Percentiles rank a stretch among this genome's conserved stretches.
Conservation (phyloP, 345 rosid species). For the Aquilaria yunnanensis region DNA sequence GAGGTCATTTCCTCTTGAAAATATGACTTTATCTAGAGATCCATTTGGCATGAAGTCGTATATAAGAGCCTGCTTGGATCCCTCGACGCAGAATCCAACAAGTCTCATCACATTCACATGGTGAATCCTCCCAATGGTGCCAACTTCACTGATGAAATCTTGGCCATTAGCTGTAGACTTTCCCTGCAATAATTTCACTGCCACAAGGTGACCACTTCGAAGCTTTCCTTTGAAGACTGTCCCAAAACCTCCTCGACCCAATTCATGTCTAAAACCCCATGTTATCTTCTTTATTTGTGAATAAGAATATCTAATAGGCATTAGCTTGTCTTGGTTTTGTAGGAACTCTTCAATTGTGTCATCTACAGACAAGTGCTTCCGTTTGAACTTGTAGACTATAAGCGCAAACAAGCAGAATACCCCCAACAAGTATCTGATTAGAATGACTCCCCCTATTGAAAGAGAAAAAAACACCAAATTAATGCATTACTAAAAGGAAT, state of each 20-base stretch:
- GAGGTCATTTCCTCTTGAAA: not conserved
- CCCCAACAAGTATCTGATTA: too few species aligned
- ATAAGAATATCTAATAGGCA: constrained; percentile 11
- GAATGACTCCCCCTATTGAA: too few species aligned
- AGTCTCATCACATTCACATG: constrained; percentile 26
- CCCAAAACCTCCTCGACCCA: constrained; percentile 1
- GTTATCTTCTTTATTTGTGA: constrained; percentile 9
- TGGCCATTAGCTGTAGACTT: constrained; percentile 5
- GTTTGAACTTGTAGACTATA: not conserved
- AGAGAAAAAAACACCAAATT: too few species aligned
- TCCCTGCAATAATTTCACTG: too few species aligned
- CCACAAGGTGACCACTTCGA: too few species aligned
- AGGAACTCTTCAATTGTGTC: constrained; percentile 7
- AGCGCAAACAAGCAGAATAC: not conserved
- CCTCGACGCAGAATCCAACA: constrained; percentile 19
- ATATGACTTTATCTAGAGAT: constrained; percentile 25
- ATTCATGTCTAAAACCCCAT: not conserved
- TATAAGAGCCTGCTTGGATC: constrained; percentile 16
- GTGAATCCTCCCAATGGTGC: constrained; percentile 25
- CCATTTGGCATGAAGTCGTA: constrained; percentile 12
- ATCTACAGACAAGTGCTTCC: not conserved
- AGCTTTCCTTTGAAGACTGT: too few species aligned
- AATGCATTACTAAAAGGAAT: too few species aligned
- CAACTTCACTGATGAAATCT: constrained; percentile 4
- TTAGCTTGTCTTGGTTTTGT: not conserved